Evolutionary conservation across 2,329 filamentous ascomycete species (phyloP), one percentile per base, ranked within the genome.

Genomic region (Penicillium hesseltinei): DNA sequence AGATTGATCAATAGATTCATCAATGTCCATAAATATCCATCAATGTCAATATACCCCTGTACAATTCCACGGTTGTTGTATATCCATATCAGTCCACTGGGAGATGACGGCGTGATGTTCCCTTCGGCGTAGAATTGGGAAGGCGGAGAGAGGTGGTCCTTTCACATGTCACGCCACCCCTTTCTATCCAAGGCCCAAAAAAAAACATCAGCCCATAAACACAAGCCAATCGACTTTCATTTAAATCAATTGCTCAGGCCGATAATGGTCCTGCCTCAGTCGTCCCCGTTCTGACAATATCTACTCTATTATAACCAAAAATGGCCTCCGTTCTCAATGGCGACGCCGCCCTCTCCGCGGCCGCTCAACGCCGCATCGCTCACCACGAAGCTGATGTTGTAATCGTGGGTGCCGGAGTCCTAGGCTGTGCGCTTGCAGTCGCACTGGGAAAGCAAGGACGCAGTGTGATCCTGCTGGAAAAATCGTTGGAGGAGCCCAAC

Each of bases 401-500:
- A 42, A 88, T 99, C 51, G 88, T 99, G 38, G 94, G 94, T 64
- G 94, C 91, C 3, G 94, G 94, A 54, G 83, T 97, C 57, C 85
- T 96, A 62, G 94, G 94, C 40, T 96, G 91, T 74, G 90, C 92
- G 21, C 81, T 92, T 23, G 93, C 94, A 19, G 89, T 88, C 62
- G 86, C 93, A 23, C 82, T 97, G 45, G 92, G 90, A 58, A 88
- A 89, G 67, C 94, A 97, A 78, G 92, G 92, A 53, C 87, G 94
- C 62, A 95, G 90, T 73, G 92, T 99, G 27, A 83, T 97, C 27
- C 80, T 99, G 51, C 84, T 99, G 50, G 94, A 99, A 79, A 85
- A 85, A 69, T 95, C 87, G 77, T 81, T 97, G 77, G 91, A 91
- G 76, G 89, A 97, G 79, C 94, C 94, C 21, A 89, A 97, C 78